A percentile compares a stretch with the other conserved stretches of the same genome.
Evolutionary conservation across 306 rosid genomes (phyloP).

Genomic region (Vigna trinervia): DNA sequence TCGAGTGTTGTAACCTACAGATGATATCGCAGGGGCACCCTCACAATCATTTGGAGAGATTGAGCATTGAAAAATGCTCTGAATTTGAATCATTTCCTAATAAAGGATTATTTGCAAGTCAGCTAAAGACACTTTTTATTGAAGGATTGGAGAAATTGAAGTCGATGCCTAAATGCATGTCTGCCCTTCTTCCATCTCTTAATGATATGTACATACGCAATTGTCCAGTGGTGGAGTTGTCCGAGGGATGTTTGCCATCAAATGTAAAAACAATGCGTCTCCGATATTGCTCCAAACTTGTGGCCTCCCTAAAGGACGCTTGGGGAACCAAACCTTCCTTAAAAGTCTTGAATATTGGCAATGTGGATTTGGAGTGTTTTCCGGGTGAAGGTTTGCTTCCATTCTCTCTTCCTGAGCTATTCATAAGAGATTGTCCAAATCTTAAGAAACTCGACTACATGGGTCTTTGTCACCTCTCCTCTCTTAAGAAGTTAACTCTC

Average conservation of each 20-base stretch:
- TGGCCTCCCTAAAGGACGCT: neutral
- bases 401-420: neutral
- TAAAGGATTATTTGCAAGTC: neutral
- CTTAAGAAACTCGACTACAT: neutral
- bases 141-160: neutral
- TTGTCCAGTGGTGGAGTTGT: neutral
- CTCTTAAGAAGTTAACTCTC: too few species aligned
- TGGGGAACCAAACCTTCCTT: neutral
- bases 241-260: conserved; percentile 7
- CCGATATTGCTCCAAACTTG: neutral
- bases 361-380: neutral
- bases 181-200: neutral
- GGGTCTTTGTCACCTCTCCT: neutral
- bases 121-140: neutral
- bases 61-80: neutral
- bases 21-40: neutral
- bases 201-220: rapidly evolving
- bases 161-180: neutral
- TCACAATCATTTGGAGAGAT: neutral
- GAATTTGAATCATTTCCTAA: neutral
- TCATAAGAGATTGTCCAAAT: neutral
- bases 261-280: neutral
- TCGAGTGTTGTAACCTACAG: neutral
- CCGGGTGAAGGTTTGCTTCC: neutral
- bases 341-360: neutral